These are phyloP conservation scores for Pseudogymnoascus sp. DNA, from an alignment of 2,329 filamentous ascomycete genomes.

Conservation along the genomic window DNA sequence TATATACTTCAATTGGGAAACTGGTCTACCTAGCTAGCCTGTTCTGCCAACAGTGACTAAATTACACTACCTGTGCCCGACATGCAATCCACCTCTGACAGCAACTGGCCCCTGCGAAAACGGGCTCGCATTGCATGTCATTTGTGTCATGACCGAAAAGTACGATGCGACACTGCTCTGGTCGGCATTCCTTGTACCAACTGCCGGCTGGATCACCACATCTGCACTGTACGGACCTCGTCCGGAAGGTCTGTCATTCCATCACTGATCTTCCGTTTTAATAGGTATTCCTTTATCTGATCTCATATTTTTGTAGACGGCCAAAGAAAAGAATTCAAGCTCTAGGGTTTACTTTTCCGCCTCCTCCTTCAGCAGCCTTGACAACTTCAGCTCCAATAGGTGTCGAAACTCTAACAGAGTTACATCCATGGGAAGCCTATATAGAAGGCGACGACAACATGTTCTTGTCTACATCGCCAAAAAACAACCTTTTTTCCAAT, in stretches of 20 bases:
- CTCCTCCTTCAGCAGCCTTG: not conserved
- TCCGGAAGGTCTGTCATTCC: not conserved
- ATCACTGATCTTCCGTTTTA: not conserved
- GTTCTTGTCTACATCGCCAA: not conserved
- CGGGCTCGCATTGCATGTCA: not conserved
- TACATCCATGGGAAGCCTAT: not conserved
- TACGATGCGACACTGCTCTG: not conserved
- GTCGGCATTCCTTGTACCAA: not conserved
- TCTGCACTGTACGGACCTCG: not conserved
- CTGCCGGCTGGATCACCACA: not conserved
- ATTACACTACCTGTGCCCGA: not conserved
- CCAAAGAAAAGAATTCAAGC: not conserved
- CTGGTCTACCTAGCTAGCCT: not conserved
- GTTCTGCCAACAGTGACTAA: not conserved
- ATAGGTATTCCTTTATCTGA: not conserved
- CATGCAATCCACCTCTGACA: not conserved
- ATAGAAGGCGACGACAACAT: not conserved
- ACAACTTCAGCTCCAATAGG: not conserved
- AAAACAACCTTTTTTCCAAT: not conserved
- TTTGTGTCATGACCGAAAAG: not conserved
- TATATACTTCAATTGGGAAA: not conserved
- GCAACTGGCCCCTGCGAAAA: not conserved
- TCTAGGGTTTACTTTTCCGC: not conserved
- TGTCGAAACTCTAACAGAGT: not conserved
- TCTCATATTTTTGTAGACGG: not conserved